Base-by-base conservation (phyloP, 202 grass and related monocot genomes). In the Dendrocalamus latiflorus region DNA sequence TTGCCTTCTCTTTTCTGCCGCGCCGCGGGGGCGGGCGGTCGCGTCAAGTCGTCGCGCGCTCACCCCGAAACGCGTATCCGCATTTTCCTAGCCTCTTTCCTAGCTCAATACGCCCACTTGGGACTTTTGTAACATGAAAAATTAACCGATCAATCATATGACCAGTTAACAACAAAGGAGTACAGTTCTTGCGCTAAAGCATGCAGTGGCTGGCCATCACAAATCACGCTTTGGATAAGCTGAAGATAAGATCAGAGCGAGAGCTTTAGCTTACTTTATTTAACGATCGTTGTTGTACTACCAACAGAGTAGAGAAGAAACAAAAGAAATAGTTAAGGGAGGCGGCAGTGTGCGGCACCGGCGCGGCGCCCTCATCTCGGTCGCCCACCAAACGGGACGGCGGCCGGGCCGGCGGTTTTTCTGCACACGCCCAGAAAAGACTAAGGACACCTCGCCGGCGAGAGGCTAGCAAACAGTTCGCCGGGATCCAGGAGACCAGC, bases 361-460 rank as follows among this genome's bases (percentile, higher is more conserved):
- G 55, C 79, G 38, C 75, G 80, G 80, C 54, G 21, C 48, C 44
- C 49, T 84, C 80, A 65, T 57, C 66, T 45, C 75, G 54, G 38
- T 43, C 59, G 26, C 58, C 24, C 12, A 8, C 25, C 58, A 16
- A 30, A 61, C 25, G 14, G 25, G 55, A n/a, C n/a, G n/a, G n/a
- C 25, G 25, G 7, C 58, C 58, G 6, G 16, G 60, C 76, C 78
- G 83, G 44, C 81, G 71, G 47, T 88, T 88, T 60, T 54, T 67
- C n/a, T n/a, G n/a, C n/a, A 68, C 83, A 38, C 42, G 37, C 75
- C 59, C 43, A 69, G 68, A 78, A 75, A n/a, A n/a, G n/a, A n/a
- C n/a, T n/a, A n/a, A 20, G 30, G 47, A 59, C 61, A 75, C 51
- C 77, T 90, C 87, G 89, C 77, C 92, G 84, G 86, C 65, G 84